Evolutionary conservation across 148 eudicot species (phyloP), one percentile per base, ranked within the genome.

Genomic region (Euryodendron excelsum): DNA sequence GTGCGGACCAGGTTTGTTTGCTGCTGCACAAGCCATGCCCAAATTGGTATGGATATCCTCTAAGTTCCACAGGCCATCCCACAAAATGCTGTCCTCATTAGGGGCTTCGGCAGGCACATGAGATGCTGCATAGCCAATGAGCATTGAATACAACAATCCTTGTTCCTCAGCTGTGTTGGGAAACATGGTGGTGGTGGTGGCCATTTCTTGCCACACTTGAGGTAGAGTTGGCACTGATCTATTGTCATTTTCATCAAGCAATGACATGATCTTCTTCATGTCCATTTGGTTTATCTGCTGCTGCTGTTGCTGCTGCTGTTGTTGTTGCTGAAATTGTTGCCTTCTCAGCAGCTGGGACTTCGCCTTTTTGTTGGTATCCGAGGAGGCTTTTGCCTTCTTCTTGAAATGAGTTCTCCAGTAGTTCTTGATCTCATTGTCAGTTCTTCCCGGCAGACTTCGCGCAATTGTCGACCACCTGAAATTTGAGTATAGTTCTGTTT

Each of bases 391-490:
- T 2, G 39, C 64, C 78, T 87, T 90, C 39, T 92, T 92, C 83
- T 90, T 92, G 84, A 92, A 92, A 84, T 92, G 97, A 30, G 97
- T 92, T 66, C 97, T 85, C 97, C 97, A 92, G 37, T 90, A 92
- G 80, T 92, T 92, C 81, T 92, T 92, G 53, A 92, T 92, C 50
- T 92, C 97, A 33, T 92, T 92, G 63, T 92, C 97, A 0, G 97
- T 92, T 87, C 97, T 82, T 78, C 97, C 97, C 0, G 93, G 93
- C 72, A 92, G 83, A 75, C 90, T 88, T 72, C 94, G 82, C 12
- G 97, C 97, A 79, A 92, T 90, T 7, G 92, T 90, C 36, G 97
- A 92, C 97, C 97, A 92, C 82, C 97, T 92, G 69, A 15, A 60
- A 10, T 5, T 27, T 41, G n/a, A 53, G 50, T 53, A 74, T 23